These are phyloP conservation scores for Fusarium ambrosium DNA, from an alignment of 2,329 filamentous ascomycete species.

Conservation along the genomic window DNA sequence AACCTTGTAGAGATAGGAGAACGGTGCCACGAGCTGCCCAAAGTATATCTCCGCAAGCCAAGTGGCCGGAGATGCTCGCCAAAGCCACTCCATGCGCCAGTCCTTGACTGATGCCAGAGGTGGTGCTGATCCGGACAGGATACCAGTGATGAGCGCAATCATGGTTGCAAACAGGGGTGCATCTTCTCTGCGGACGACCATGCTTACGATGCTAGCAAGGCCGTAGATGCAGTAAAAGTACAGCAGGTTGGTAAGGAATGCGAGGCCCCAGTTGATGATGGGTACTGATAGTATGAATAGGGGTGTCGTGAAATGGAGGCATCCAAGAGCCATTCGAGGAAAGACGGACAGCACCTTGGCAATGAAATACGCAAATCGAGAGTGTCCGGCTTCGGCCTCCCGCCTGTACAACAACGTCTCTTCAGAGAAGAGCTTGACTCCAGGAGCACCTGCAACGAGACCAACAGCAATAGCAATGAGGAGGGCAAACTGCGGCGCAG, in stretches of 20 bases:
- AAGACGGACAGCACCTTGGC: conserved; percentile 67
- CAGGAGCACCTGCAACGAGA: conserved; percentile 64
- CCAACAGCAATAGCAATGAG: conserved; percentile 68
- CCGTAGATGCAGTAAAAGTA: conserved; percentile 73
- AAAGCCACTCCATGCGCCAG: conserved; percentile 70
- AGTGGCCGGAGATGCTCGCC: conserved; percentile 65
- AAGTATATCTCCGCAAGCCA: conserved; percentile 71
- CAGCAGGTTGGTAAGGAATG: conserved; percentile 64
- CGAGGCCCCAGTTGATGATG: conserved; percentile 62
- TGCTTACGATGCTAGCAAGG: conserved; percentile 64
- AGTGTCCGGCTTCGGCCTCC: conserved; percentile 70
- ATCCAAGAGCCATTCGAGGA: conserved; percentile 64
- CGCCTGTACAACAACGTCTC: conserved; percentile 61
- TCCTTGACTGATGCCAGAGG: conserved; percentile 60
- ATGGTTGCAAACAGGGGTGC: conserved; percentile 70
- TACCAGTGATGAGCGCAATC: conserved; percentile 65
- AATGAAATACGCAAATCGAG: conserved; percentile 67
- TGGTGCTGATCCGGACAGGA: conserved; percentile 67
- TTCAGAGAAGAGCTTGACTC: conserved; percentile 67
- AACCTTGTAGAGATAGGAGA: conserved; percentile 65
- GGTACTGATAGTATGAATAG: conserved; percentile 64
- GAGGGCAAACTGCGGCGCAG: conserved; percentile 66
- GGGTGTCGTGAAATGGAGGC: conserved; percentile 67
- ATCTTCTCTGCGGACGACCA: conserved; percentile 68
- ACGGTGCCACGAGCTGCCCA: conserved; percentile 62